Evolutionary conservation across 2,329 filamentous ascomycete genomes (phyloP), one percentile per base, ranked within the genome.

Genomic region (Huntiella moniliformis): DNA sequence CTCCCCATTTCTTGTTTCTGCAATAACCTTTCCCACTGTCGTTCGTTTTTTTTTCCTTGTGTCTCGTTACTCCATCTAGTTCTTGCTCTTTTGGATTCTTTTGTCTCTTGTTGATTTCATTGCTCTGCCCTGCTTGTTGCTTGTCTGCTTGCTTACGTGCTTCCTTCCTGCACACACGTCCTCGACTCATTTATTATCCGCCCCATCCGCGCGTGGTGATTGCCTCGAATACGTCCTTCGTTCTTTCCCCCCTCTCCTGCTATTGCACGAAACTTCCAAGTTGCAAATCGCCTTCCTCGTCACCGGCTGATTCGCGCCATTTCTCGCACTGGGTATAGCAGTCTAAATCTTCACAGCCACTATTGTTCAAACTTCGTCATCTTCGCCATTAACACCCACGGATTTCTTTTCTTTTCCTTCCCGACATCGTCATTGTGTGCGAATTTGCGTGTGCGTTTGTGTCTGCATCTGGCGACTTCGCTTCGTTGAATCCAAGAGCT

Each of bases 21-120:
- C 22, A 28, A 28, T 28, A 28, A 8, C 22, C 7, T 28, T 28
- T 28, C 22, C 22, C 22, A 28, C 22, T 28, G 22, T 28, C 22
- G 22, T 28, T 28, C 22, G 31, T 33, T 34, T 33, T 13, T 32
- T 4, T 42, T 18, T 42, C 8, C 34, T 34, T 34, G n/a, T 42
- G 40, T 17, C 31, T 42, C 28, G 13, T 11, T n/a, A 41, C 11
- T 31, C 22, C 22, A 28, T 54, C 54, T 54, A 47, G 53, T 54
- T 53, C 52, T 53, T 52, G 54, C 48, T 52, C 51, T 52, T 63
- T 56, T 54, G 61, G 59, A 58, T 41, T 44, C 37, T 47, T 41
- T 42, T 37, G 15, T 33, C 46, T 42, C 31, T 28, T 13, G 16
- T 41, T 38, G 15, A 31, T 47, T 39, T 18, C 18, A 15, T 38